Evolutionary conservation across 2,329 filamentous ascomycete species (phyloP).

Genomic region (Colletotrichum gloeosporioides): DNA sequence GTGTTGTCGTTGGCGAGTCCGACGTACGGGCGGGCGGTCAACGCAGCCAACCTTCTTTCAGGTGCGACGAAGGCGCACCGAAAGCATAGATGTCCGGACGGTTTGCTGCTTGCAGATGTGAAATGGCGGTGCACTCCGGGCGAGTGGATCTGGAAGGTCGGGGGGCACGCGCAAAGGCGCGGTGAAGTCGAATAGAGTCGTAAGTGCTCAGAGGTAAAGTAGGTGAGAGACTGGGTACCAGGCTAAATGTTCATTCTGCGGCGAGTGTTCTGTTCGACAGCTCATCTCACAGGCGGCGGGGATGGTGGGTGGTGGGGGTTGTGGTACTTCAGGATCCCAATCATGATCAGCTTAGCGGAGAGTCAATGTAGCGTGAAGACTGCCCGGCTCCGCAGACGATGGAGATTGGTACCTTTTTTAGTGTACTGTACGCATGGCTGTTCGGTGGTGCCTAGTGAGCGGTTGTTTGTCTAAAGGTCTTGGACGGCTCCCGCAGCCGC

Average conservation of each 20-base stretch:
- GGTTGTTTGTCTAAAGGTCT: background rate
- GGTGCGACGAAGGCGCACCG: background rate
- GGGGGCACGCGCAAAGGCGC: background rate
- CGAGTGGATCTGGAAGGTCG: background rate
- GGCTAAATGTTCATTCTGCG: background rate
- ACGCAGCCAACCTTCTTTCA: background rate
- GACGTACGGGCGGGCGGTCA: background rate
- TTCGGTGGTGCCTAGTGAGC: background rate
- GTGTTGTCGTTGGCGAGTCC: background rate
- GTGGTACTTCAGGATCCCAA: slow-evolving; percentile 16
- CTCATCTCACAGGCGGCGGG: slow-evolving; percentile 15
- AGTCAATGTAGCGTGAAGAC: slow-evolving; percentile 4
- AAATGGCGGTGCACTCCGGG: background rate
- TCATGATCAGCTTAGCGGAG: slow-evolving; percentile 4
- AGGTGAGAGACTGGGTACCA: background rate
- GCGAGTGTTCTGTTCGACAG: background rate
- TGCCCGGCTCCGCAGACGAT: slow-evolving; percentile 7
- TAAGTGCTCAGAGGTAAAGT: background rate
- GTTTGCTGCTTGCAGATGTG: background rate
- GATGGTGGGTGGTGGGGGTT: slow-evolving; percentile 7
- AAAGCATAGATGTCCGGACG: background rate
- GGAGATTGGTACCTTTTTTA: slow-evolving; percentile 10
- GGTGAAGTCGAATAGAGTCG: background rate
- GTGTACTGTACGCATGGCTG: background rate
- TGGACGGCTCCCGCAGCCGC: background rate